These are phyloP conservation scores for Calonectria crousiana DNA, from an alignment of 2,329 filamentous ascomycete species.

Conservation along the genomic window DNA sequence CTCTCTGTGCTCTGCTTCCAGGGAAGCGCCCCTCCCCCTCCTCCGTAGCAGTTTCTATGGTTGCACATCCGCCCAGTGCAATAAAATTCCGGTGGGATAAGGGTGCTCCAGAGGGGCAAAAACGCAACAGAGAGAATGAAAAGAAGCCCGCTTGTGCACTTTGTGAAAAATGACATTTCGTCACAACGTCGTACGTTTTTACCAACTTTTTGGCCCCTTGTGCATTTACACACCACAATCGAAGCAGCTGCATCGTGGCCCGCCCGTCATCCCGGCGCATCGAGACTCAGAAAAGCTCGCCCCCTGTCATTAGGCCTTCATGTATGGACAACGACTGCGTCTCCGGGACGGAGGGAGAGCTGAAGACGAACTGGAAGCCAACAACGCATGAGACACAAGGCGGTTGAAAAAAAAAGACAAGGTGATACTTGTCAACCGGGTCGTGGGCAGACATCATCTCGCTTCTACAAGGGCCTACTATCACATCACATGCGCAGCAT, in stretches of 20 bases:
- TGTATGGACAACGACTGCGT: slow-evolving; percentile 3
- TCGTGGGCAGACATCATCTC: slow-evolving; percentile 20
- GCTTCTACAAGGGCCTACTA: slow-evolving; percentile 17
- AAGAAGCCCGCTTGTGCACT: neutral
- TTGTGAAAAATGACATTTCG: neutral
- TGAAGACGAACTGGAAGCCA: slow-evolving; percentile 2
- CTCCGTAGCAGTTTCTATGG: neutral
- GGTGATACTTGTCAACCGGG: neutral
- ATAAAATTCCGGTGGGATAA: neutral
- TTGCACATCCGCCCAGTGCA: neutral
- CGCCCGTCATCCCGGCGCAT: neutral
- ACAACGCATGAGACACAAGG: slow-evolving; percentile 4
- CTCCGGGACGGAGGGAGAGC: neutral
- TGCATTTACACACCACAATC: neutral
- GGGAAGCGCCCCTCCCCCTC: slow-evolving; percentile 6
- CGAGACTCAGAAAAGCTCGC: neutral
- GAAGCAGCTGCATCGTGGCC: neutral
- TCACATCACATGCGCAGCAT: slow-evolving; percentile 28
- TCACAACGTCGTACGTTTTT: neutral
- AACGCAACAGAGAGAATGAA: neutral
- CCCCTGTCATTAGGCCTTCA: neutral
- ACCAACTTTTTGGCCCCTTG: neutral
- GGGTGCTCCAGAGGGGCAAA: neutral
- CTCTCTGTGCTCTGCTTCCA: neutral
- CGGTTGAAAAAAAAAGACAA: neutral